These are phyloP conservation scores for Pistacia integerrima DNA, from an alignment of 345 rosid species.

Conservation along the genomic window DNA sequence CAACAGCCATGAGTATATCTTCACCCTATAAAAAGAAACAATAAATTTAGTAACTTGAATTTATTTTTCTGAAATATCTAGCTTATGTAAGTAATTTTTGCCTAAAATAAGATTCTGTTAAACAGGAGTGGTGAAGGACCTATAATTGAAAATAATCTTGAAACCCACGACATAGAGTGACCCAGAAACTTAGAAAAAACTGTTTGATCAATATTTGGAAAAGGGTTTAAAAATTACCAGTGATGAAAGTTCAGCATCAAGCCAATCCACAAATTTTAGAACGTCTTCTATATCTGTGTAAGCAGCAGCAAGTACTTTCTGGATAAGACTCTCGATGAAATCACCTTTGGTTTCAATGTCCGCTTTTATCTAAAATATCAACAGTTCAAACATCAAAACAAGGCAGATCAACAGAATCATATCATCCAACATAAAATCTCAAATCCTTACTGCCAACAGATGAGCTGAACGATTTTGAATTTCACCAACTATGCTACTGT, in stretches of 20 bases:
- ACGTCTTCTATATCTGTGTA: slow-evolving; percentile 77
- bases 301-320: slow-evolving; percentile 62
- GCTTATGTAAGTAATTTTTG: no score
- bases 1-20: background rate
- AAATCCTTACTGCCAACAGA: slow-evolving; percentile 71
- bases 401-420: slow-evolving; percentile 7
- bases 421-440: background rate
- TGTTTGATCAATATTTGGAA: slow-evolving; percentile 9
- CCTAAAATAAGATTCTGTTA: background rate
- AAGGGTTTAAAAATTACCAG: slow-evolving; percentile 53
- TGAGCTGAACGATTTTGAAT: slow-evolving; percentile 88
- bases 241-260: slow-evolving; percentile 69
- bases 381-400: slow-evolving; percentile 8
- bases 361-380: slow-evolving; percentile 60
- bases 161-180: background rate
- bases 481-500: slow-evolving; percentile 84
- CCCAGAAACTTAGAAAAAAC: background rate
- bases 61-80: no score
- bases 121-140: background rate
- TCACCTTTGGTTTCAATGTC: slow-evolving; percentile 88
- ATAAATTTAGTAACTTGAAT: background rate
- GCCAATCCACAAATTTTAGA: slow-evolving; percentile 75
- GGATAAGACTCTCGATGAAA: slow-evolving; percentile 69
- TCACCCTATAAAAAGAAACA: background rate
- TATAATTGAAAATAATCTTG: background rate